Conservation (phyloP, 2,329 filamentous ascomycete species). For the Aphanoascus verrucosus region DNA sequence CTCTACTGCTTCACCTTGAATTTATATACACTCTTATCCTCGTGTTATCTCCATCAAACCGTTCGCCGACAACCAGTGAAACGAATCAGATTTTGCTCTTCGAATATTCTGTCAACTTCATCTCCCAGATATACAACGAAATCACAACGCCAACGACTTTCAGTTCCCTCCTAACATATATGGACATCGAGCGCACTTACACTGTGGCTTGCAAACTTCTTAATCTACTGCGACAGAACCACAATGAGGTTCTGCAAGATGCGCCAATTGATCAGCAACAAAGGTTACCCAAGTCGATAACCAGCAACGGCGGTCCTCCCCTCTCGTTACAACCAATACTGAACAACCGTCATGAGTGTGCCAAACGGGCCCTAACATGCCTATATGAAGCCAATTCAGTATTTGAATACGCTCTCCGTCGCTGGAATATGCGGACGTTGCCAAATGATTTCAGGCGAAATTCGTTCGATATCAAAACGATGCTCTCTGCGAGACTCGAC, state of each 20-base stretch:
- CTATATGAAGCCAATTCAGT: conserved; percentile 26
- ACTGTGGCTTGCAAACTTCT: conserved; percentile 53
- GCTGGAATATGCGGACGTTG: conserved; percentile 26
- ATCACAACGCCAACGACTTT: conserved; percentile 46
- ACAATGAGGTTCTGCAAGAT: conserved; percentile 14
- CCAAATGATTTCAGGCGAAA: conserved; percentile 26
- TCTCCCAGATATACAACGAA: conserved; percentile 60
- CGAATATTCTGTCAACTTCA: conserved; percentile 74
- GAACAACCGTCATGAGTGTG: conserved; percentile 25
- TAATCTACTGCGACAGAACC: conserved; percentile 38
- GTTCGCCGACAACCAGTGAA: conserved; percentile 58
- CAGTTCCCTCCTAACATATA: conserved; percentile 66
- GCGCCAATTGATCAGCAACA: background rate
- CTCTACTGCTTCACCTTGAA: conserved; percentile 75
- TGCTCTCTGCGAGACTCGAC: conserved; percentile 16
- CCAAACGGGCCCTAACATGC: conserved; percentile 26
- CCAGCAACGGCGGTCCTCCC: background rate
- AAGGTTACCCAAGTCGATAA: conserved; percentile 18
- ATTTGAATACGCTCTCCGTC: conserved; percentile 25
- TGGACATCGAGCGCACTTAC: conserved; percentile 76
- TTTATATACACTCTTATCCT: conserved; percentile 85
- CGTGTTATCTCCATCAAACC: conserved; percentile 68
- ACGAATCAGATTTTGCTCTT: conserved; percentile 75
- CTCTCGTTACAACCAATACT: conserved; percentile 20
- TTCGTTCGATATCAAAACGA: conserved; percentile 22